Base-by-base conservation (phyloP, 352 stramenopile species). In the Globisporangium viniferum region DNA sequence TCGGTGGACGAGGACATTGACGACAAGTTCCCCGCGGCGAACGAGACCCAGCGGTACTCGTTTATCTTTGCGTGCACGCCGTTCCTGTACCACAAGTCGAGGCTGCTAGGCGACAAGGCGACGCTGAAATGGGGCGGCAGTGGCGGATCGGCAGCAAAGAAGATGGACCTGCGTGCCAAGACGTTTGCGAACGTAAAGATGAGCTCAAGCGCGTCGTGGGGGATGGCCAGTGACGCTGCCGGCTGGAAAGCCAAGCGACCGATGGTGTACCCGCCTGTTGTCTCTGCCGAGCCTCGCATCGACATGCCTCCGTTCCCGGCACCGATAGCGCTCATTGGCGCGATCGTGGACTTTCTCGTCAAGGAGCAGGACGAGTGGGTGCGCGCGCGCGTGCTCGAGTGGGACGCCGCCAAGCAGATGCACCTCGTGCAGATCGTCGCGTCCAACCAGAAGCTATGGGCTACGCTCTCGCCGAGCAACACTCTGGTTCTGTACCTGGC, bases 61-160 rank as follows among this genome's bases (percentile, higher is more conserved):
- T 95, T 95, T 64, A 74, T 94, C n/a, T 73, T 93, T n/a, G 75
- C 89, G 62, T 89, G 84, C 27, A 91, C 88, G 18, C 72, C 84
- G n/a, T 88, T 76, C 51, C 36, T 92, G n/a, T 69, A 82, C 44
- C 75, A 73, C 56, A 74, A 84, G 29, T 62, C 80, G 14, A 80
- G 81, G 67, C 64, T 91, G 33, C 46, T 85, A 27, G 83, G 82
- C 4, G 51, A 74, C 12, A 76, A 68, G 14, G 80, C 82, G 24
- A 82, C 79, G 14, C 59, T 90, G 1, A 69, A 68, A 27, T 77
- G 72, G 69, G 70, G 69, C 14, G 39, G 39, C 0, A n/a, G 5
- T 4, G 29, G 9, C n/a, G 33, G 35, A 5, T 60, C 55, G 35
- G 72, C 71, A 31, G 27, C 49, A 35, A 71, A 63, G 48, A 74